A percentile compares a stretch with the other conserved stretches of the same genome.
Conservation (phyloP, 2,329 filamentous ascomycete genomes). For the Calonectria fujianensis region DNA sequence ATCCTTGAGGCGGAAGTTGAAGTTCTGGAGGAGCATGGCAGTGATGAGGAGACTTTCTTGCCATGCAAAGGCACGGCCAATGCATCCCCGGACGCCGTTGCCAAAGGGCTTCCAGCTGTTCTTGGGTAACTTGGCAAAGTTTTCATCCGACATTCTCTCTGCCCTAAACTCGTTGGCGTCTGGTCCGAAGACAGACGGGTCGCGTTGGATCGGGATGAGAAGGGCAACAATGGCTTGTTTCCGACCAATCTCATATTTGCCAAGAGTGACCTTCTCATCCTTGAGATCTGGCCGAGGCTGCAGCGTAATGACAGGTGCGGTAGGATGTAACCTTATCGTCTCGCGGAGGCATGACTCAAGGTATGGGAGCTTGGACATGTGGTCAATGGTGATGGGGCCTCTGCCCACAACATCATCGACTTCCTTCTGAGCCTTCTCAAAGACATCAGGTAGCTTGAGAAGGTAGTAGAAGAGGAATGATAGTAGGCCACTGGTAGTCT, state of each 20-base stretch:
- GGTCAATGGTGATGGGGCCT: constrained; percentile 72
- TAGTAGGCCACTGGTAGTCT: constrained; percentile 79
- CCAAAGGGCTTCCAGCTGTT: constrained; percentile 73
- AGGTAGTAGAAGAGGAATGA: constrained; percentile 77
- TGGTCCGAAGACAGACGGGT: constrained; percentile 73
- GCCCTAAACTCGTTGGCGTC: constrained; percentile 76
- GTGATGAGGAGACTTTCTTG: constrained; percentile 69
- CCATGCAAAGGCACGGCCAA: constrained; percentile 73
- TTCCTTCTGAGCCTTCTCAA: constrained; percentile 75
- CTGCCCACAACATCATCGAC: constrained; percentile 76
- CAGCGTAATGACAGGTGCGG: constrained; percentile 53
- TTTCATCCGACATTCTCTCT: constrained; percentile 77
- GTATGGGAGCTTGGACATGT: constrained; percentile 78
- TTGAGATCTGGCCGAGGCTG: constrained; percentile 51
- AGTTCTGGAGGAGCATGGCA: constrained; percentile 79
- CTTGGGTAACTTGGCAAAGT: constrained; percentile 62
- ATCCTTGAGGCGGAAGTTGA: constrained; percentile 78
- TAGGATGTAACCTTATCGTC: constrained; percentile 58
- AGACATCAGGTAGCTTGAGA: constrained; percentile 73
- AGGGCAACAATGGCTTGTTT: constrained; percentile 66
- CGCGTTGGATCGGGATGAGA: constrained; percentile 71
- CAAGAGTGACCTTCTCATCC: constrained; percentile 62
- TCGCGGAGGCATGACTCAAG: constrained; percentile 79
- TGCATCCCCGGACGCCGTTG: constrained; percentile 71
- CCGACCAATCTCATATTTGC: constrained; percentile 71